Base-by-base conservation (phyloP, 192 early-diverging fungal species). In the Kickxella alabastrina region DNA sequence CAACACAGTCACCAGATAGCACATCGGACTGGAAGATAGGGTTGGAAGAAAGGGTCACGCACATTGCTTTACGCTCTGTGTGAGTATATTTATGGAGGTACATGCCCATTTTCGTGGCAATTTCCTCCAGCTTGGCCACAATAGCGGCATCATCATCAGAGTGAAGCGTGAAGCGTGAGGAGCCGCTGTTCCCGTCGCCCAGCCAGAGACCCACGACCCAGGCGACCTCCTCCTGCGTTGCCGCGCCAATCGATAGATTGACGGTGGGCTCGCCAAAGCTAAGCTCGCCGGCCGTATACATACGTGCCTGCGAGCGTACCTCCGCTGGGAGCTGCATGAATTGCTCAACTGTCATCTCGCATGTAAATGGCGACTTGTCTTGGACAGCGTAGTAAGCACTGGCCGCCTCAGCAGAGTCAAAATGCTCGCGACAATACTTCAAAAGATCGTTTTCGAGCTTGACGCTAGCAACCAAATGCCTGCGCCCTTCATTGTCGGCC, bases 281-380 rank as follows among this genome's bases (percentile, higher is more conserved):
- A 12, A 61, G 52, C 25, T 21, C 35, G 3, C 14, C 59, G 25
- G 66, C 53, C 9, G 18, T 43, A 50, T 62, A 69, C 59, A 69
- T 61, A 31, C 45, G 43, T 6, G 21, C 10, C 3, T 37, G 26
- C 38, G 52, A n/a, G 46, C 66, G 66, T 14, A 57, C 45, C 10
- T 15, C 29, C 43, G 12, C 45, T 2, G 58, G 54, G 17, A 57
- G 49, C 31, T 26, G 14, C 24, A 53, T 43, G 45, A 41, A 69
- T 40, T 57, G 54, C 59, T 62, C 66, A 14, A 69, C 66, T 8
- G 66, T 69, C 12, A 49, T 29, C 66, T 69, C 66, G 32, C 57
- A 69, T 5, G 1, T 24, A 6, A 57, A 2, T 3, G 66, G 54
- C 1, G 49, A 13, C 45, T 61, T 60, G 39, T 43, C 50, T 37